Conservation (phyloP, 768 basidiomycete species). For the Boletellus ananas region DNA sequence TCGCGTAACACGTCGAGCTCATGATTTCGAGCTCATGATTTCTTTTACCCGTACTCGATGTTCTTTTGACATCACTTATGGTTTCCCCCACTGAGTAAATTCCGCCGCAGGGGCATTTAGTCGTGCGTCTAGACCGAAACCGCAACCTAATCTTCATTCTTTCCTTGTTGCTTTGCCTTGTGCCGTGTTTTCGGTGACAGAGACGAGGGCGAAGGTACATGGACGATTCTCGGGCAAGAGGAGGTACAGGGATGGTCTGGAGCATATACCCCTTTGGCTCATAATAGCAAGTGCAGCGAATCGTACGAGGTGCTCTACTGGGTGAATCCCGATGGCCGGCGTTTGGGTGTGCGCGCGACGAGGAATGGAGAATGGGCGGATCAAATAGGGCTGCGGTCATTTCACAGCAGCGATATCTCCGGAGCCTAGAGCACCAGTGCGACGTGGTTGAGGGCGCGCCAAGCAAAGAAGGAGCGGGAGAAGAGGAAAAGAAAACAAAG, state of each 20-base stretch:
- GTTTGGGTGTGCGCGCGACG: not conserved
- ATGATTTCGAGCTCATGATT: conserved; percentile 25
- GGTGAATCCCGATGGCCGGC: conserved; percentile 3
- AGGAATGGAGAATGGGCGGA: not conserved
- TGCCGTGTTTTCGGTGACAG: conserved; percentile 7
- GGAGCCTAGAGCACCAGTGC: conserved; percentile 34
- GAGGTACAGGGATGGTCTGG: conserved; percentile 18
- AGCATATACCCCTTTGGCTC: conserved; percentile 19
- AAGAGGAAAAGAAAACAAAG: too few relatives aligned
- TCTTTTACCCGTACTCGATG: conserved; percentile 24
- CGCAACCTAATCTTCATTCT: conserved; percentile 20
- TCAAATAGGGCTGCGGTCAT: not conserved
- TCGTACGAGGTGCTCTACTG: not conserved
- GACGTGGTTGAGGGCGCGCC: not conserved
- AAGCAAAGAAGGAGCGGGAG: not conserved
- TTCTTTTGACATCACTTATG: conserved; percentile 15
- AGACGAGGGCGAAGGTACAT: conserved; percentile 6
- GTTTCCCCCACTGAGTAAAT: conserved; percentile 25
- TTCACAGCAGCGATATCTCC: conserved; percentile 40
- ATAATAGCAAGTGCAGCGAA: conserved; percentile 10
- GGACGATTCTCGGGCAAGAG: conserved; percentile 19
- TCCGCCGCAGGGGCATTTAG: conserved; percentile 21
- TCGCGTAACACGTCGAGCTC: conserved; percentile 22
- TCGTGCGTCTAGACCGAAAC: conserved; percentile 24
- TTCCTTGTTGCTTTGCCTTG: conserved; percentile 5